These are phyloP conservation scores for Cladochytrium replicatum DNA, from an alignment of 192 early-diverging fungal genomes.

Conservation along the genomic window DNA sequence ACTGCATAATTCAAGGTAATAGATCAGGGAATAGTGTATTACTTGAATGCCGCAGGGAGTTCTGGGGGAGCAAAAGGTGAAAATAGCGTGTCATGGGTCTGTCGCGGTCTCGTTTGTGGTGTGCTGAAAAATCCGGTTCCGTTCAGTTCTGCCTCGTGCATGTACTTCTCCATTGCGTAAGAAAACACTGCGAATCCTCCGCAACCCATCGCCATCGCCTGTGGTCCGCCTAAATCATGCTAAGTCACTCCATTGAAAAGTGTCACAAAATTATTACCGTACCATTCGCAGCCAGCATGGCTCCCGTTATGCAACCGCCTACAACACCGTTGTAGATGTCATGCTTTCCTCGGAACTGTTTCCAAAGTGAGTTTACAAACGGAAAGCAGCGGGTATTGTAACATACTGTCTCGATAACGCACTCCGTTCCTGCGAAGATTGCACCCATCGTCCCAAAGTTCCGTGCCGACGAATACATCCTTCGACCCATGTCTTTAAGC, in stretches of 20 bases:
- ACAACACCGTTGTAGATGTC: conserved; percentile 83
- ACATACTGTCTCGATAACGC: conserved; percentile 82
- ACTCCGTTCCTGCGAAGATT: conserved; percentile 87
- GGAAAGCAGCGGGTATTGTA: no score
- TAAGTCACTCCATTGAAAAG: no score
- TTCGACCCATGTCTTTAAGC: conserved; percentile 78
- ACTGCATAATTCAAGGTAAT: no score
- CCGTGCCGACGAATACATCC: conserved; percentile 75
- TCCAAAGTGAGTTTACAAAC: not conserved
- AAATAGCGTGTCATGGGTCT: no score
- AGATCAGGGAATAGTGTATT: no score
- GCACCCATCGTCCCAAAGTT: conserved; percentile 89
- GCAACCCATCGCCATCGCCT: conserved; percentile 69
- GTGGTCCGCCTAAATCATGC: conserved; percentile 57
- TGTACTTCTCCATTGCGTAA: conserved; percentile 82
- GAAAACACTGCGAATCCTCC: conserved; percentile 92
- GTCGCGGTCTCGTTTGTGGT: no score
- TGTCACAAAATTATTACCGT: no score
- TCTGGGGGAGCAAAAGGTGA: no score
- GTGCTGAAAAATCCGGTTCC: no score
- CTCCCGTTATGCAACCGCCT: conserved; percentile 91
- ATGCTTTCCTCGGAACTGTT: conserved; percentile 84
- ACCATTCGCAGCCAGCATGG: conserved; percentile 60
- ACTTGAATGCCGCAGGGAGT: no score
- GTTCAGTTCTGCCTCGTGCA: no score